Conservation (phyloP, 1,284 basidiomycete genomes). For the Termitomyces sp. region DNA sequence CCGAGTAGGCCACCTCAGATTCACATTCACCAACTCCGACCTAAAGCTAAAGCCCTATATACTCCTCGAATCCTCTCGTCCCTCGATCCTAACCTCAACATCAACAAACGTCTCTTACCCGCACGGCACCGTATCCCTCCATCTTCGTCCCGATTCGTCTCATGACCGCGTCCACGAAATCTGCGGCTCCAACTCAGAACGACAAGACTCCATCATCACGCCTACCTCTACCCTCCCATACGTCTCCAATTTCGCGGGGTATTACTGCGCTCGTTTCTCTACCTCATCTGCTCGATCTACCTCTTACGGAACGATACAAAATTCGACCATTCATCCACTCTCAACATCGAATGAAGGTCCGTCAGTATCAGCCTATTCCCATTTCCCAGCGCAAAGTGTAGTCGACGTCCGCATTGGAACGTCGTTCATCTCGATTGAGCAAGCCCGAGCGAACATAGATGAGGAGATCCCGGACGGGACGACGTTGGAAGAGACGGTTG, state of each 20-base stretch:
- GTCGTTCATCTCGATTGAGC: slow-evolving; percentile 74
- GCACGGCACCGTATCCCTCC: slow-evolving; percentile 49
- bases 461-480: slow-evolving; percentile 56
- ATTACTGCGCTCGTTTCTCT: slow-evolving; percentile 75
- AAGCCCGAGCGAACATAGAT: slow-evolving; percentile 63
- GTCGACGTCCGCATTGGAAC: slow-evolving; percentile 61
- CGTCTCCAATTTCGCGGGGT: slow-evolving; percentile 52
- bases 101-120: slow-evolving; percentile 61
- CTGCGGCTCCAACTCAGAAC: slow-evolving; percentile 66
- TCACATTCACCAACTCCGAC: slow-evolving; percentile 47
- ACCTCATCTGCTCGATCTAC: slow-evolving; percentile 20
- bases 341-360: slow-evolving; percentile 33
- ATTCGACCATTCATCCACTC: slow-evolving; percentile 36
- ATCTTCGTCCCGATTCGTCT: not conserved
- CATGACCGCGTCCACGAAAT: slow-evolving; percentile 43
- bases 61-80: slow-evolving; percentile 66
- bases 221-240: slow-evolving; percentile 50
- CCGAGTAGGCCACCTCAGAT: slow-evolving; percentile 72
- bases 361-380: slow-evolving; percentile 55
- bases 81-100: slow-evolving; percentile 55
- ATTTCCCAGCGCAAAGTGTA: slow-evolving; percentile 34
- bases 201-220: slow-evolving; percentile 57
- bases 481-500: slow-evolving; percentile 58
- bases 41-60: slow-evolving; percentile 46
- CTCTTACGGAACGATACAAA: slow-evolving; percentile 46